Base-by-base conservation (phyloP, 2,329 filamentous ascomycete species). In the Aureobasidium leucospermi region DNA sequence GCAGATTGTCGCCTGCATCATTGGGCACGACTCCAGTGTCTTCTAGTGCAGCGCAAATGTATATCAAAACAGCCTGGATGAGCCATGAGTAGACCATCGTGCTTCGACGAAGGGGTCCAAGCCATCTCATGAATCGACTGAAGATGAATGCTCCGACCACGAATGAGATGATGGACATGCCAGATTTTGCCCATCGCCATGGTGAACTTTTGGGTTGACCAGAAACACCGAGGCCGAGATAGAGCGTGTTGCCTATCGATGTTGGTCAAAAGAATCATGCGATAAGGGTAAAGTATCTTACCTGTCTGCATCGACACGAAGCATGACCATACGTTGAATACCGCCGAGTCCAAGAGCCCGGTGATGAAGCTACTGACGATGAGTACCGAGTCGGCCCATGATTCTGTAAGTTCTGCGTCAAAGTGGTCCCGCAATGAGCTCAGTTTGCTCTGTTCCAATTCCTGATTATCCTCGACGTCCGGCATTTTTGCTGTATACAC, bases 221-320 rank as follows among this genome's bases (percentile, higher is more conserved):
- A 8, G 83, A 79, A n/a, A 91, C 75, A 2, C 89, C 89, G 2
- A 92, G 80, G 8, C 88, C 89, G 13, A 91, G 78, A 70, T 90
- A 93, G 49, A 93, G 83, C 5, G 89, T 91, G 72, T 93, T 93
- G 60, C 86, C 71, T 68, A 49, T 46, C 60, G 38, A 13, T 31
- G 46, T 51, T 1, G 45, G 36, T 38, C n/a, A 16, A 7, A 4
- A 13, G 4, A 2, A 1, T 31, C 8, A 2, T 8, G 7, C 13
- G 38, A 42, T 19, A 23, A n/a, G 23, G 10, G 34, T 15, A 23
- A 36, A 16, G 15, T 52, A 31, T 59, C 76, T 63, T 67, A 83
- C 87, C 88, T 34, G 88, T 92, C 69, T 92, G 89, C 88, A 92
- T 92, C 66, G 85, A 89, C 42, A 90, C 88, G 66, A 93, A 93